Evolutionary conservation across 768 basidiomycete species (phyloP).

Genomic region (Mrakia blollopis): DNA sequence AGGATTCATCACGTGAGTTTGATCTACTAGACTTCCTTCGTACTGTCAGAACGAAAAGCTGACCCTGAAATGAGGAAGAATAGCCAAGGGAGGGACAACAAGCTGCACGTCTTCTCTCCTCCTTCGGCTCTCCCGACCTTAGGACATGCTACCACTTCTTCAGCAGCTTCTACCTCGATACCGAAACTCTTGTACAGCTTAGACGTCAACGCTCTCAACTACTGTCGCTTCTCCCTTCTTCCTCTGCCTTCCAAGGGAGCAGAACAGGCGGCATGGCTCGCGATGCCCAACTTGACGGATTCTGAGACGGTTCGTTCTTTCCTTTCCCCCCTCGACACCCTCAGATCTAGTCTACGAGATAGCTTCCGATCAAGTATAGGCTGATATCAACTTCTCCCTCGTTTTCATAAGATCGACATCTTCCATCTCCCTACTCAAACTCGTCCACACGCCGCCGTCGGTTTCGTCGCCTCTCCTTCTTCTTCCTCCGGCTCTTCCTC

Average conservation of each 20-base stretch:
- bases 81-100: constrained; percentile 82
- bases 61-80: no score
- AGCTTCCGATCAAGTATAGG: no score
- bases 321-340: no score
- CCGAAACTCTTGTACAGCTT: constrained; percentile 63
- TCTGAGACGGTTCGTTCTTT: constrained; percentile 61
- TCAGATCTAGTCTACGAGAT: no score
- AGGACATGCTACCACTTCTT: constrained; percentile 54
- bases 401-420: constrained; percentile 64
- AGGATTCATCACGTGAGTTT: constrained; percentile 66
- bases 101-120: constrained; percentile 67
- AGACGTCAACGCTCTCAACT: constrained; percentile 90
- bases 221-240: constrained; percentile 79
- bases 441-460: constrained; percentile 79
- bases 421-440: constrained; percentile 68
- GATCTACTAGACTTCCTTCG: background rate
- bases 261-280: constrained; percentile 54
- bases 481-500: constrained; percentile 27
- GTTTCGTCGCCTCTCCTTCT: constrained; percentile 48
- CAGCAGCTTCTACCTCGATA: constrained; percentile 42
- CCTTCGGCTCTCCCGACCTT: constrained; percentile 51
- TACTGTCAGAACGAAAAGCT: background rate
- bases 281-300: constrained; percentile 82
- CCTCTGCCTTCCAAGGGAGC: constrained; percentile 36
- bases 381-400: background rate